Base-by-base conservation (phyloP, 352 stramenopile species). In the Thalassiosira livingstoniorum region DNA sequence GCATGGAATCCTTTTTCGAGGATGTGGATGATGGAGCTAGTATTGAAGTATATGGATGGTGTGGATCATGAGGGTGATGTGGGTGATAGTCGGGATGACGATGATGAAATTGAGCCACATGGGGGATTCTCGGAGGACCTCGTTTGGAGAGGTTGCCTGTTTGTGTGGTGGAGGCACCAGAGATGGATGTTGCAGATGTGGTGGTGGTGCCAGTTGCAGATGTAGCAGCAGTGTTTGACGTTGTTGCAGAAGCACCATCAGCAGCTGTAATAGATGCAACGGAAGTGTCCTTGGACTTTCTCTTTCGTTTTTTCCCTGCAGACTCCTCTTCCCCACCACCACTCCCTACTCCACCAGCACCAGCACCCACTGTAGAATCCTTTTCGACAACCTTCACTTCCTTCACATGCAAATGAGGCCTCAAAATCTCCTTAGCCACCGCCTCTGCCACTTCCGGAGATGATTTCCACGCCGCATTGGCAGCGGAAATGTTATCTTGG, bases 11-110 rank as follows among this genome's bases (percentile, higher is more conserved):
- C n/a, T n/a, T n/a, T n/a, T n/a, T n/a, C n/a, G n/a, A 13, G 64
- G 15, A 0, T 62, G 68, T 51, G 73, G 73, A 21, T 58, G 62
- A 1, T 75, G 47, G n/a, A 80, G 64, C 58, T 73, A 61, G 31
- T 18, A 61, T 43, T 75, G 45, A 15, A 75, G 63, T 31, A 62
- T 23, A 25, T 72, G 64, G n/a, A 62, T 0, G 29, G 62, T 61
- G 5, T 35, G 64, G 37, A 21, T 27, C 47, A n/a, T 58, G 11
- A n/a, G 47, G 11, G 47, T 58, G 47, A 58, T 4, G 43, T 37
- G 45, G 65, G 51, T 4, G 45, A 64, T 63, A 65, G 13, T 47
- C 4, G 7, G 11, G 21, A 23, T 58, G 11, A n/a, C 27, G 47
- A 27, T 11, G 47, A 58, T 29, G 21, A n/a, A 29, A n/a, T 58